Evolutionary conservation across 1,284 basidiomycete species (phyloP), one percentile per base, ranked within the genome.

Genomic region (Microstroma glucosiphilum): DNA sequence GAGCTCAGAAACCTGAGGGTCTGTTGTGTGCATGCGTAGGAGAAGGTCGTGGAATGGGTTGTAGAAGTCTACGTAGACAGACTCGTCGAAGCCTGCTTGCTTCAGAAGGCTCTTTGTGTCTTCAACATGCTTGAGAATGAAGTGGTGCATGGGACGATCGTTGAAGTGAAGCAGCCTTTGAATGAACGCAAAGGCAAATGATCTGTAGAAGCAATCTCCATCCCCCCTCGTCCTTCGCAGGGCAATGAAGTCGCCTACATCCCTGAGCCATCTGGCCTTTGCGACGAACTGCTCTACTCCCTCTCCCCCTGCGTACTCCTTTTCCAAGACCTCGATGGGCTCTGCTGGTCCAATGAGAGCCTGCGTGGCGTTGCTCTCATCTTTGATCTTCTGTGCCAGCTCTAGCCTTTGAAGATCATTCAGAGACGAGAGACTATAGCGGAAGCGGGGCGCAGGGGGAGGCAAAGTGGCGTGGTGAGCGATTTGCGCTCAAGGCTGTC

Each of bases 191-290:
- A 75, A 77, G 1, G 68, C 73, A 23, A 77, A 74, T 0, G 70
- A 68, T 11, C 75, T 66, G 60, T 76, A 75, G 66, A 77, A 77
- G 64, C 75, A 77, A 49, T 75, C 72, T 0, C 75, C 75, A 66
- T 77, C 75, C 1, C 73, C 70, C n/a, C 68, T 67, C 2, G 69
- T 61, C 0, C 69, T 59, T 17, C 72, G 68, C 8, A 75, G 61
- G 3, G 72, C 56, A 49, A 63, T 63, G 57, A 70, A 77, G 1
- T 65, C 61, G 6, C 64, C 64, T 42, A 69, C 23, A 2, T 69
- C 58, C 30, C 62, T 62, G 8, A 76, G 63, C 71, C 72, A 76
- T n/a, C 60, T 63, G 40, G 71, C 63, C 60, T 75, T 72, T 43
- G 61, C 59, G 2, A 67, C 42, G 58, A 73, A 76, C 6, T 60